Base-by-base conservation (phyloP, 148 eudicot genomes). In the Arbutus unedo region DNA sequence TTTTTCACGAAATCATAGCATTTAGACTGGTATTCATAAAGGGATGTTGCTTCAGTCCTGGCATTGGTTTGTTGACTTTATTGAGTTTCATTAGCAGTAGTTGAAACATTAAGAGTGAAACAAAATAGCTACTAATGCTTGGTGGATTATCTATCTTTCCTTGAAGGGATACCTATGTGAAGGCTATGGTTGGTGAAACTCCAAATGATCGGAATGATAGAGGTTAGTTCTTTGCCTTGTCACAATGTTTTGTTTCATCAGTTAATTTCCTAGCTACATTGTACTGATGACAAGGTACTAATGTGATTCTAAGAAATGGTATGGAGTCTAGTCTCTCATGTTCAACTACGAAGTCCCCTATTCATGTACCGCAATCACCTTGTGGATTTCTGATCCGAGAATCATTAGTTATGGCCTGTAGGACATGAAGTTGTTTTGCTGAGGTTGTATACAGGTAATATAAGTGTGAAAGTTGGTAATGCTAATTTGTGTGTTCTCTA, bases 161-260 rank as follows among this genome's bases (percentile, higher is more conserved):
- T 56, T 87, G 60, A 78, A 96, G 99, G 93, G 99, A 96, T 79
- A 96, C 99, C 78, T 96, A 90, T 83, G 92, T 96, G 89, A 93
- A 93, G 87, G 89, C 91, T 67, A 93, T 94, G 97, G 91, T 84
- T 67, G 97, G 95, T 67, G 99, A 96, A 89, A 94, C 90, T 89
- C 95, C 97, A 84, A 96, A 96, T 87, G 99, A 96, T 70, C 88
- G 99, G 82, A 96, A 96, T 87, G 99, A 96, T 81, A 93, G 99
- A 94, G 99, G 99, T 94, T 66, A 83, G 91, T 44, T 71, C 6
- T 80, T 67, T 84, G 55, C 75, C 75, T 25, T 59, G 43, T 71
- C 9, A 15, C 70, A 57, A 10, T 60, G 44, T 18, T 83, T 84
- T 53, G 14, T 31, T 45, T 50, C 7, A 18, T 53, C 45, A n/a